These are phyloP conservation scores for Kodamaea suecica DNA, from an alignment of 1,139 yeast species.

Conservation along the genomic window DNA sequence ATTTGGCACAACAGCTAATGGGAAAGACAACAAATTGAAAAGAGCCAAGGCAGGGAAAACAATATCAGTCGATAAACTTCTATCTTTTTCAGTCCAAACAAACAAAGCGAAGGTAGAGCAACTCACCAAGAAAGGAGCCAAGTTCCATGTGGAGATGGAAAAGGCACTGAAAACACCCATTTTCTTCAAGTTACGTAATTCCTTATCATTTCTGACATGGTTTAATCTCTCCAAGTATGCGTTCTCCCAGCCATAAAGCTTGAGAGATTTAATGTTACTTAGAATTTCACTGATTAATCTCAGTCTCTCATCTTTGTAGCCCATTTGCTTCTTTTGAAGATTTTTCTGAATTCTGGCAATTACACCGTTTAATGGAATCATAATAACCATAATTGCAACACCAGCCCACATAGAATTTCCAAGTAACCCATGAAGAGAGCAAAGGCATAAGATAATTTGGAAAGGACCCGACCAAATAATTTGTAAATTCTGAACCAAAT, in stretches of 20 bases:
- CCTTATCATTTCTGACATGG: constrained; percentile 85
- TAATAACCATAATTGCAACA: constrained; percentile 72
- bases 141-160: constrained; percentile 74
- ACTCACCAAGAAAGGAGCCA: constrained; percentile 89
- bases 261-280: constrained; percentile 87
- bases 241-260: constrained; percentile 91
- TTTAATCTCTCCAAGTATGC: constrained; percentile 75
- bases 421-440: constrained; percentile 68
- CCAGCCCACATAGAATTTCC: constrained; percentile 99
- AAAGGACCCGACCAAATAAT: constrained; percentile 96
- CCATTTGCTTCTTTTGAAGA: constrained; percentile 62
- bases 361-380: constrained; percentile 80
- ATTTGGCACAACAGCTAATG: constrained; percentile 90
- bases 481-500: constrained; percentile 80
- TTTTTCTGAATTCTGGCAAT: constrained; percentile 72
- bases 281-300: constrained; percentile 79
- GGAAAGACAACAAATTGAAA: constrained; percentile 83
- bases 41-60: constrained; percentile 93
- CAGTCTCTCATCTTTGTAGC: constrained; percentile 44
- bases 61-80: constrained; percentile 80
- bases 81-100: constrained; percentile 56
- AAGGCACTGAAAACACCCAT: constrained; percentile 78
- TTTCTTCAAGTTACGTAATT: constrained; percentile 69
- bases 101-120: constrained; percentile 88
- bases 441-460: constrained; percentile 78